Percentiles rank a stretch among this genome's conserved stretches.
Conservation (phyloP, 148 eudicot species). For the Fagopyrum esculentum region DNA sequence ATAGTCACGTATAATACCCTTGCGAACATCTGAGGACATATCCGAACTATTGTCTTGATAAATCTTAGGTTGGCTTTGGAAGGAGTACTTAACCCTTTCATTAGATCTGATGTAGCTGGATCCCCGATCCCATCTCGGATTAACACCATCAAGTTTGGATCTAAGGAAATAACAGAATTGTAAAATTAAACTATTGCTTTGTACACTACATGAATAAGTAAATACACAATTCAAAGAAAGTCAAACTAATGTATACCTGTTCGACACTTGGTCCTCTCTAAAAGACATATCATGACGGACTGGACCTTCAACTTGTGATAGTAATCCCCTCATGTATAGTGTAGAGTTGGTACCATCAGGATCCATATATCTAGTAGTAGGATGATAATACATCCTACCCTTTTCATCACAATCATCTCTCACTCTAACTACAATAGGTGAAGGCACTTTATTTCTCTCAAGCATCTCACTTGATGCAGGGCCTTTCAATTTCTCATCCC, state of each 20-base stretch:
- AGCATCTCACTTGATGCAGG: conserved; percentile 12
- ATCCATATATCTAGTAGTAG: conserved; percentile 12
- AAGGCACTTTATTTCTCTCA: conserved; percentile 17
- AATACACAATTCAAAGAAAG: conserved; percentile 1
- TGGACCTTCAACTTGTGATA: conserved; percentile 25
- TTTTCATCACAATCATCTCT: conserved; percentile 17
- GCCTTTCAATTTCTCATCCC: background rate
- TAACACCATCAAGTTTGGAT: conserved; percentile 15
- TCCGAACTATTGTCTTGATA: conserved; percentile 23
- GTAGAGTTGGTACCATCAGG: conserved; percentile 20
- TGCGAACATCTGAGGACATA: conserved; percentile 17
- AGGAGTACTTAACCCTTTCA: conserved; percentile 24
- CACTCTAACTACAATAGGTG: conserved; percentile 16
- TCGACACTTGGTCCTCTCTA: conserved; percentile 22
- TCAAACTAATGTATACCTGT: conserved; percentile 23
- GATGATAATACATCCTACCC: conserved; percentile 6
- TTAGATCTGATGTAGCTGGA: conserved; percentile 23
- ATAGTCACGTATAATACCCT: conserved; percentile 24
- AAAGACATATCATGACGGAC: conserved; percentile 14
- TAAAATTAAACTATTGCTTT: background rate
- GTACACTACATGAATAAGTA: background rate
- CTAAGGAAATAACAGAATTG: background rate
- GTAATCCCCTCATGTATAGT: conserved; percentile 24
- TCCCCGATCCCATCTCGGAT: conserved; percentile 24
- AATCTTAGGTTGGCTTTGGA: conserved; percentile 24